Conservation (phyloP, 2,329 filamentous ascomycete species). For the Truncatella angustata region DNA sequence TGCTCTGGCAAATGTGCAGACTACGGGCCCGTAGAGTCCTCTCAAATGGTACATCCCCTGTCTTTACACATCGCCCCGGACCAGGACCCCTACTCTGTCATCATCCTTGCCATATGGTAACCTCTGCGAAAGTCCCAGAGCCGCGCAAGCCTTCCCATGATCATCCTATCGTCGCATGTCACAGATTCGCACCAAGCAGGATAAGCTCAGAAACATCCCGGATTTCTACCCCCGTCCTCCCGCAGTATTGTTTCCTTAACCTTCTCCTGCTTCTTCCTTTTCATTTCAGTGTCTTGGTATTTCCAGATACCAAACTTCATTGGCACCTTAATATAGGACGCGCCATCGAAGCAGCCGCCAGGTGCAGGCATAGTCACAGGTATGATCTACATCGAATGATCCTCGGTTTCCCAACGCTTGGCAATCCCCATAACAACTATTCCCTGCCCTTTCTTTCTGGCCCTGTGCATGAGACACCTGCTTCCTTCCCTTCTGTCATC, state of each 20-base stretch:
- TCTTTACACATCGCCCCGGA: background rate
- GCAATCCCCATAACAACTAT: slow-evolving; percentile 9
- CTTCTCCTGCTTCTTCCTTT: background rate
- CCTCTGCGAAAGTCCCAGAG: slow-evolving; percentile 3
- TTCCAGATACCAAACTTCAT: slow-evolving; percentile 1
- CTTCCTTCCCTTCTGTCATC: slow-evolving; percentile 7
- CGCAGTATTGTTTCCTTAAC: background rate
- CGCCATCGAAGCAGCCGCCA: slow-evolving; percentile 12
- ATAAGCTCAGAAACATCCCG: slow-evolving; percentile 1
- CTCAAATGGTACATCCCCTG: background rate
- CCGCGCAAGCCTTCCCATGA: slow-evolving; percentile 5
- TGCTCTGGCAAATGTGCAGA: no score
- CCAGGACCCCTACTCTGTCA: background rate
- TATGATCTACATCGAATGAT: slow-evolving; percentile 12
- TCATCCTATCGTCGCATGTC: slow-evolving; percentile 9
- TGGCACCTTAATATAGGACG: background rate
- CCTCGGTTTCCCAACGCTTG: slow-evolving; percentile 14
- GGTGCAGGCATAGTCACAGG: slow-evolving; percentile 13
- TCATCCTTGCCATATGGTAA: background rate
- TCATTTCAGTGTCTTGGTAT: background rate
- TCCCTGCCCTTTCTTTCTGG: slow-evolving; percentile 4
- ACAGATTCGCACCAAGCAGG: slow-evolving; percentile 10
- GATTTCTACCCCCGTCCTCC: background rate
- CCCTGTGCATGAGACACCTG: slow-evolving; percentile 4
- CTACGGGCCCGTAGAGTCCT: background rate